Conservation (phyloP, 768 basidiomycete species). For the Strobilomyces echinocephalus region DNA sequence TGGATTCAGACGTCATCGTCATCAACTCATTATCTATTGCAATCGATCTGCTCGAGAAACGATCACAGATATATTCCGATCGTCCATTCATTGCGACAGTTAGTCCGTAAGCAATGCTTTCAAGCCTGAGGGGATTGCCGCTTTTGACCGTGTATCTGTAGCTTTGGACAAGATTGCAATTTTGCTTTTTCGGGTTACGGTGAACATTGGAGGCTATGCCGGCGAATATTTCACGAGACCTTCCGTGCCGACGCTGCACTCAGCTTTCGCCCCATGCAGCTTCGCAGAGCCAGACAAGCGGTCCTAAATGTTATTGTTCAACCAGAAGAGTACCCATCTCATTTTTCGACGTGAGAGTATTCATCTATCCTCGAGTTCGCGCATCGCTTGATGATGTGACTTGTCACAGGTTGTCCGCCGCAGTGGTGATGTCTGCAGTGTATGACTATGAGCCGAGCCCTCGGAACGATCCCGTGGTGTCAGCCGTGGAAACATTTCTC, state of each 20-base stretch:
- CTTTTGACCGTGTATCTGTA: not conserved
- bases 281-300: constrained; percentile 2
- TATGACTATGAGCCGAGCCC: not conserved
- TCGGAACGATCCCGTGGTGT: not conserved
- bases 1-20: not conserved
- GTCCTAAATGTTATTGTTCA: not conserved
- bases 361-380: not conserved
- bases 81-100: not conserved
- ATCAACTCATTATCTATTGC: not conserved
- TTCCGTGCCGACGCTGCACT: not conserved
- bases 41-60: not conserved
- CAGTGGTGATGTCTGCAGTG: not conserved
- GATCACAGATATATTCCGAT: not conserved
- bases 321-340: not conserved
- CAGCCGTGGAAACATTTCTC: not conserved
- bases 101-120: not conserved
- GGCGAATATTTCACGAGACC: constrained; percentile 11
- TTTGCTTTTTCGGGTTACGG: not conserved
- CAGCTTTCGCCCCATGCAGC: constrained; percentile 4
- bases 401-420: not conserved
- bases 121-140: not conserved
- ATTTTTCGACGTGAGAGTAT: not conserved
- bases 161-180: constrained; percentile 3
- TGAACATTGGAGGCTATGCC: constrained; percentile 1
- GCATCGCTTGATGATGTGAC: not conserved